Conservation (phyloP, 164 flowering plant genomes). For the Vitis amurensis region DNA sequence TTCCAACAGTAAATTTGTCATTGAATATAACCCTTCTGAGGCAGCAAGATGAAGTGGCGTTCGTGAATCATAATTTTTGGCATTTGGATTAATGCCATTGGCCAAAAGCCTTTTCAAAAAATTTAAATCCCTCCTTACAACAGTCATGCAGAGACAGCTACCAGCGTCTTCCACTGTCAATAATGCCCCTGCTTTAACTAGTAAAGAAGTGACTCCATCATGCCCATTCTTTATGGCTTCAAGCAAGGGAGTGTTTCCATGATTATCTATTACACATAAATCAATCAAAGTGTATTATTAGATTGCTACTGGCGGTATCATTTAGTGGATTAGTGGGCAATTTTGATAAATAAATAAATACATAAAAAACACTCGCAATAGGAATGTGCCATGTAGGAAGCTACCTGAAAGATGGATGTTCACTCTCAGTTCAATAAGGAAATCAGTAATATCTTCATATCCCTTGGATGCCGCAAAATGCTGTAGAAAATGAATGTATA, state of each 20-base stretch:
- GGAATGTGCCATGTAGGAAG: background rate
- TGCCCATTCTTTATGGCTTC: slow-evolving; percentile 69
- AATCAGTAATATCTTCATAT: slow-evolving; percentile 46
- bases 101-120: slow-evolving; percentile 45
- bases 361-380: background rate
- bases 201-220: slow-evolving; percentile 46
- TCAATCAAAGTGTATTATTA: background rate
- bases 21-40: slow-evolving; percentile 48
- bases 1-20: slow-evolving; percentile 42
- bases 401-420: slow-evolving; percentile 49
- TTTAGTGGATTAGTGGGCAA: background rate
- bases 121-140: slow-evolving; percentile 36
- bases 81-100: slow-evolving; percentile 56
- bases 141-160: slow-evolving; percentile 45
- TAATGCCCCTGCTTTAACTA: slow-evolving; percentile 44
- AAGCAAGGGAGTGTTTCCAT: slow-evolving; percentile 57
- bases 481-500: slow-evolving; percentile 32
- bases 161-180: slow-evolving; percentile 53
- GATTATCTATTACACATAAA: slow-evolving; percentile 34
- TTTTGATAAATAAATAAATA: background rate
- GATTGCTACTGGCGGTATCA: too few relatives aligned
- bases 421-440: slow-evolving; percentile 55
- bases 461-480: slow-evolving; percentile 82
- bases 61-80: slow-evolving; percentile 52
- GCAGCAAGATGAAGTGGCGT: slow-evolving; percentile 69